phyloP scores from a whole-genome alignment of 2,329 filamentous ascomycete genomes.

The Grosmannia clavigera region DNA sequence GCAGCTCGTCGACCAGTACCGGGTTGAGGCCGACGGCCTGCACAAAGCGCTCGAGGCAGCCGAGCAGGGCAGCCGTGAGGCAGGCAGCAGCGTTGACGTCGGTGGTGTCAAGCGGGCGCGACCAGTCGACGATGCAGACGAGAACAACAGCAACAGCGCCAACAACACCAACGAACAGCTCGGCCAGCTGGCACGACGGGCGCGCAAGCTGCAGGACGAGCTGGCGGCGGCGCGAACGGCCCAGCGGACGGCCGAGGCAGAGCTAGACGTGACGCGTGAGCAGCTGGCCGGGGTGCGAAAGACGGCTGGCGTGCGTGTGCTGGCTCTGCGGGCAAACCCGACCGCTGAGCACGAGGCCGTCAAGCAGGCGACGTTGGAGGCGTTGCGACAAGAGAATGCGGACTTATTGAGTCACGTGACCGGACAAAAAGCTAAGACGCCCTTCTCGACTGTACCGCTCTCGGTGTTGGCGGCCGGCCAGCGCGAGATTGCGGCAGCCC shows the following conservation, averaged over 20 bases:
- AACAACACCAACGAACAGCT: constrained; percentile 50
- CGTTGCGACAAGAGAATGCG: constrained; percentile 71
- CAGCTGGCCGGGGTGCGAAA: constrained; percentile 57
- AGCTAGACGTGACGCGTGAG: constrained; percentile 57
- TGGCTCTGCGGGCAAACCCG: constrained; percentile 84
- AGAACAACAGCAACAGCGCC: constrained; percentile 34
- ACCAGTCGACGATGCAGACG: constrained; percentile 41
- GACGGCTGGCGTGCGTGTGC: constrained; percentile 64
- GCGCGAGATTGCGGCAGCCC: constrained; percentile 61
- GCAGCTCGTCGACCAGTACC: constrained; percentile 75
- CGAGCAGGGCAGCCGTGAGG: constrained; percentile 26
- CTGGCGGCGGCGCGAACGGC: constrained; percentile 57
- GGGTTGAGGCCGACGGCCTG: constrained; percentile 62
- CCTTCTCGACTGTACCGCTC: constrained; percentile 56
- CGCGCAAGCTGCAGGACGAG: constrained; percentile 72
- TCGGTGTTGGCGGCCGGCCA: constrained; percentile 65
- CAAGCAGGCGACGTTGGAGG: constrained; percentile 66
- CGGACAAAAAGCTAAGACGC: constrained; percentile 15
- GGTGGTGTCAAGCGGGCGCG: constrained; percentile 52
- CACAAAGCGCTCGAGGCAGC: constrained; percentile 60
- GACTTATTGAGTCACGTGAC: constrained; percentile 65
- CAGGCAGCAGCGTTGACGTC: constrained; percentile 8
- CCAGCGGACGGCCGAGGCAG: constrained; percentile 58
- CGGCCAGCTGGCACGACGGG: constrained; percentile 77
- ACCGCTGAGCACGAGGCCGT: constrained; percentile 76